These are phyloP conservation scores for Tolypocladium ophioglossoides DNA, from an alignment of 2,329 filamentous ascomycete genomes.

Conservation along the genomic window DNA sequence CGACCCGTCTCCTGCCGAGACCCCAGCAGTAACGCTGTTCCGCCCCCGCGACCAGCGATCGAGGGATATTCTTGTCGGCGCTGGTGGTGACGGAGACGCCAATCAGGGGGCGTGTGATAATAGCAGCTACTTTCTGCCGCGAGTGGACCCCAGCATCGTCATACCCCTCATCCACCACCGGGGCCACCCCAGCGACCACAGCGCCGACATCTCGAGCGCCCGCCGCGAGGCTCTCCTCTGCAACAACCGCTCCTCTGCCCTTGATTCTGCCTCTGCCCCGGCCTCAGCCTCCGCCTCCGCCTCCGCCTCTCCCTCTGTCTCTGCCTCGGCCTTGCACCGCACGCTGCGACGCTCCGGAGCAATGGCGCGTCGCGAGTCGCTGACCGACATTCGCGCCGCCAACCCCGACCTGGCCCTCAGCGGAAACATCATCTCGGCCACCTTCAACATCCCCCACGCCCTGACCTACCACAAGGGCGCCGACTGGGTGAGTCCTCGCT, in stretches of 20 bases:
- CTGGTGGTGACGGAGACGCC: background rate
- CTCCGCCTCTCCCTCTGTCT: background rate
- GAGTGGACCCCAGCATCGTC: slow-evolving; percentile 2
- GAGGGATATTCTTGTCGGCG: background rate
- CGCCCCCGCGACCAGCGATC: background rate
- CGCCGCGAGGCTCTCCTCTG: background rate
- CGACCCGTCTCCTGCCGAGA: slow-evolving; percentile 2
- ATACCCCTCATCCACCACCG: slow-evolving; percentile 4
- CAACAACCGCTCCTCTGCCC: background rate
- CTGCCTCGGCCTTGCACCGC: background rate
- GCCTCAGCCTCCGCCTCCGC: background rate
- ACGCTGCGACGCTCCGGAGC: slow-evolving; percentile 9
- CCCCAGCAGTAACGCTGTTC: background rate
- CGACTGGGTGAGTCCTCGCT: slow-evolving; percentile 43
- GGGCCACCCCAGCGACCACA: background rate
- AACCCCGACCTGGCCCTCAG: slow-evolving; percentile 48
- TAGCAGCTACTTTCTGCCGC: slow-evolving; percentile 1
- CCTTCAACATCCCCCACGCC: slow-evolving; percentile 52
- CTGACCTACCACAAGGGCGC: slow-evolving; percentile 46
- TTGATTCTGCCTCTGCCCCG: background rate
- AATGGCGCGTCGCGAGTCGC: slow-evolving; percentile 37
- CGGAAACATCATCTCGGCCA: slow-evolving; percentile 57
- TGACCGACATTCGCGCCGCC: slow-evolving; percentile 43
- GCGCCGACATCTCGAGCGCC: background rate
- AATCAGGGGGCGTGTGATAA: background rate